Conservation (phyloP, 345 rosid genomes). For the Sonneratia alba region DNA sequence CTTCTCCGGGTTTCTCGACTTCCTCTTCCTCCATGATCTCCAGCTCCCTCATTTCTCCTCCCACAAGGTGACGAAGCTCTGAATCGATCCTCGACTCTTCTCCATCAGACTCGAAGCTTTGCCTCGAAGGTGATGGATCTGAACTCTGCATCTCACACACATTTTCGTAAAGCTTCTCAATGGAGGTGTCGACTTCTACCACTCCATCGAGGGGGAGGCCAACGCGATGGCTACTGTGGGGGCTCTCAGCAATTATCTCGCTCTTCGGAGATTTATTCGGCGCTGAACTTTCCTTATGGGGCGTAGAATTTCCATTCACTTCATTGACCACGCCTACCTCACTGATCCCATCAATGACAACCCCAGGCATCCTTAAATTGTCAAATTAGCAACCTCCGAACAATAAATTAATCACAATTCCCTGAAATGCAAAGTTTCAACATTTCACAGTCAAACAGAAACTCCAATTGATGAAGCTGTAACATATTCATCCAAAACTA, state of each 20-base stretch:
- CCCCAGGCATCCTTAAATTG: conserved; percentile 37
- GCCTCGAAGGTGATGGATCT: conserved; percentile 69
- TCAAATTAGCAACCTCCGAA: conserved; percentile 19
- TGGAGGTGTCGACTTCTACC: conserved; percentile 41
- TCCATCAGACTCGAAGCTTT: conserved; percentile 62
- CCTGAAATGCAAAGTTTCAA: neutral
- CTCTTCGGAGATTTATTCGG: conserved; percentile 25
- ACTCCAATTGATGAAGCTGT: neutral
- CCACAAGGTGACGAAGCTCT: conserved; percentile 64
- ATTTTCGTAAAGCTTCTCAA: conserved; percentile 73
- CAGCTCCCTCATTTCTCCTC: conserved; percentile 53
- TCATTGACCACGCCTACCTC: conserved; percentile 28
- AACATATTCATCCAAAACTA: neutral
- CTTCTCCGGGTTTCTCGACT: conserved; percentile 37
- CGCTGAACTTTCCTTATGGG: conserved; percentile 29
- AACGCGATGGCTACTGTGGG: conserved; percentile 8
- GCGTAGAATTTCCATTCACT: conserved; percentile 21
- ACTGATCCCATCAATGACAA: conserved; percentile 37
- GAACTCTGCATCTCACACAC: conserved; percentile 87
- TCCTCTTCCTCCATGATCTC: conserved; percentile 42
- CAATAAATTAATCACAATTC: conserved; percentile 16
- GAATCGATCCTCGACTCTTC: conserved; percentile 88
- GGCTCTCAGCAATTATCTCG: conserved; percentile 22
- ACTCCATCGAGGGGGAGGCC: conserved; percentile 22
- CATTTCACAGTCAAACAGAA: conserved; percentile 15